These are phyloP conservation scores for Mesembryanthemum crystallinum DNA, from an alignment of 148 eudicot genomes.

Conservation along the genomic window DNA sequence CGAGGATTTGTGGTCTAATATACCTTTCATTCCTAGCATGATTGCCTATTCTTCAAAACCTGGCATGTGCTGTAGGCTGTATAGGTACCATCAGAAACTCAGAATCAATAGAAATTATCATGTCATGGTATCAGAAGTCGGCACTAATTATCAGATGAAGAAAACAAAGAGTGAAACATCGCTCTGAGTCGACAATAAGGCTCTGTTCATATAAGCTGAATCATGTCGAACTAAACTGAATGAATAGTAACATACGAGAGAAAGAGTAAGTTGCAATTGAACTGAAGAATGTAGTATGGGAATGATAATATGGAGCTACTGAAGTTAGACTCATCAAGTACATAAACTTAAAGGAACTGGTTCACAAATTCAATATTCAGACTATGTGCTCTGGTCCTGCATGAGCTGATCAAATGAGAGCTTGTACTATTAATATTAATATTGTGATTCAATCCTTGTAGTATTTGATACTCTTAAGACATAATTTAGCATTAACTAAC, in stretches of 20 bases:
- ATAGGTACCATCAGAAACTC: slow-evolving; percentile 1
- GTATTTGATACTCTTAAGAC: no score
- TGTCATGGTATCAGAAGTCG: not conserved
- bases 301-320: not conserved
- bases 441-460: not conserved
- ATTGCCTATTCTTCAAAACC: slow-evolving; percentile 1
- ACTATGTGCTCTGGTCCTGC: not conserved
- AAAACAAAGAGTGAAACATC: not conserved
- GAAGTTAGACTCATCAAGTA: not conserved
- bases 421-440: not conserved
- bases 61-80: slow-evolving; percentile 1
- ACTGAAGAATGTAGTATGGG: no score
- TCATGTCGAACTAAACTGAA: no score
- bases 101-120: not conserved
- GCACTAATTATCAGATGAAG: not conserved
- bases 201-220: no score
- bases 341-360: not conserved
- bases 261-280: no score
- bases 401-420: not conserved
- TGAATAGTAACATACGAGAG: no score
- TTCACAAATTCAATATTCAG: no score
- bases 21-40: slow-evolving; percentile 1
- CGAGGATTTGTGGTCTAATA: not conserved
- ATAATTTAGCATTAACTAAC: no score
- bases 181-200: no score